These are phyloP conservation scores for Coniochaeta prunicola DNA, from an alignment of 2,329 filamentous ascomycete species.

Conservation along the genomic window DNA sequence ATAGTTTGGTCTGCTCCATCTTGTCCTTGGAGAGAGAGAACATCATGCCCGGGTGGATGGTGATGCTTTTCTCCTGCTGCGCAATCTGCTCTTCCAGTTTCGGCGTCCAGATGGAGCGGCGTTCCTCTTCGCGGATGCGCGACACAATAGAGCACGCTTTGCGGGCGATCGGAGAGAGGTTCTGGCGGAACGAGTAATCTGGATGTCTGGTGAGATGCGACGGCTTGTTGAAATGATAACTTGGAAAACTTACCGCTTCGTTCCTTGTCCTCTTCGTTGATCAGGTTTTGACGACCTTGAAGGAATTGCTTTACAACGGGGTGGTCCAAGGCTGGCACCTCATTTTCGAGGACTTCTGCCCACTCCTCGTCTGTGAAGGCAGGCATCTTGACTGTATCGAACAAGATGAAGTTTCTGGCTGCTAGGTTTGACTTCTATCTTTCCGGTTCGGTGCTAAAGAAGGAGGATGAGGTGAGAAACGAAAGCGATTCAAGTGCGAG, in stretches of 20 bases:
- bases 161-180: constrained; percentile 70
- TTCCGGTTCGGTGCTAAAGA: not conserved
- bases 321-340: constrained; percentile 54
- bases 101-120: constrained; percentile 67
- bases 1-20: constrained; percentile 79
- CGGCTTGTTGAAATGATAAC: constrained; percentile 14
- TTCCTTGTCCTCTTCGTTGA: constrained; percentile 73
- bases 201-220: constrained; percentile 12
- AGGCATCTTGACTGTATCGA: constrained; percentile 8
- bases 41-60: constrained; percentile 86
- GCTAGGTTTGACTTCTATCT: not conserved
- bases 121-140: constrained; percentile 72
- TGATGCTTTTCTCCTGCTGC: constrained; percentile 48
- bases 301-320: constrained; percentile 80
- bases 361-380: constrained; percentile 49
- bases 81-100: constrained; percentile 65
- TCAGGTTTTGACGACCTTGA: constrained; percentile 64
- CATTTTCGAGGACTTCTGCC: constrained; percentile 47
- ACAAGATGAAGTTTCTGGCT: not conserved
- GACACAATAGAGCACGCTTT: constrained; percentile 75
- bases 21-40: constrained; percentile 78
- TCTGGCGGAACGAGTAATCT: constrained; percentile 65
- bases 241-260: constrained; percentile 59
- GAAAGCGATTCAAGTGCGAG: not conserved
- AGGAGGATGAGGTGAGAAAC: not conserved